Evolutionary conservation across 2,329 filamentous ascomycete species (phyloP), one percentile per base, ranked within the genome.

Genomic region (Pseudogymnoascus verrucosus): DNA sequence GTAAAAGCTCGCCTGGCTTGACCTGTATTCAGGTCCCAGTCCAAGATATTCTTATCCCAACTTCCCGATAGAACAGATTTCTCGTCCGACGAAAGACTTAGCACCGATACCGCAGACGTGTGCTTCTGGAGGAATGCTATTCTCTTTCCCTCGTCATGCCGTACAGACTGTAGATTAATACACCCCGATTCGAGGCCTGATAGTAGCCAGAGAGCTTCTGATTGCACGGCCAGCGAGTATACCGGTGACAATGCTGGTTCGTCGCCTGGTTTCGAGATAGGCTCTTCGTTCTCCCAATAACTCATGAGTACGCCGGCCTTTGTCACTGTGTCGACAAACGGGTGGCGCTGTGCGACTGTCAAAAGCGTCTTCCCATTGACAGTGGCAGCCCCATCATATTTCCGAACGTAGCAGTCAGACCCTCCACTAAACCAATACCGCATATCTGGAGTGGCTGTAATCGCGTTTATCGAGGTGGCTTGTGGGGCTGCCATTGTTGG

Each of bases 201-300:
- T 0, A 99, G 81, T 8, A 98, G 78, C 95, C 95, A 99, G 2
- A 98, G 78, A 0, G 90, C 92, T 70, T 95, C 86, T 51, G 91
- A 91, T 66, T 99, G 91, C 4, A 96, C 89, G 1, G 95, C 95
- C 26, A 99, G 80, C 5, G 93, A 96, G 75, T 99, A 99, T 0
- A 99, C 93, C 0, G 95, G 92, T 8, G 91, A 96, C n/a, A 93
- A 76, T 4, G 83, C 77, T 23, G 84, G 78, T 2, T 90, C 88
- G 59, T 89, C 79, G 1, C 68, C 69, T 5, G 66, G 64, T n/a
- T 40, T 67, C 16, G 72, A 73, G 2, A 77, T 68, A 1, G 86
- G 84, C 73, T 99, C 93, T 74, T 97, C 93, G 71, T 98, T 99
- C 75, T 97, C 95, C 95, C 95, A 99, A 75, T 99, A 99, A 61